Evolutionary conservation across 1,284 basidiomycete genomes (phyloP), one percentile per base, ranked within the genome.

Genomic region (Sporisorium exsertum): DNA sequence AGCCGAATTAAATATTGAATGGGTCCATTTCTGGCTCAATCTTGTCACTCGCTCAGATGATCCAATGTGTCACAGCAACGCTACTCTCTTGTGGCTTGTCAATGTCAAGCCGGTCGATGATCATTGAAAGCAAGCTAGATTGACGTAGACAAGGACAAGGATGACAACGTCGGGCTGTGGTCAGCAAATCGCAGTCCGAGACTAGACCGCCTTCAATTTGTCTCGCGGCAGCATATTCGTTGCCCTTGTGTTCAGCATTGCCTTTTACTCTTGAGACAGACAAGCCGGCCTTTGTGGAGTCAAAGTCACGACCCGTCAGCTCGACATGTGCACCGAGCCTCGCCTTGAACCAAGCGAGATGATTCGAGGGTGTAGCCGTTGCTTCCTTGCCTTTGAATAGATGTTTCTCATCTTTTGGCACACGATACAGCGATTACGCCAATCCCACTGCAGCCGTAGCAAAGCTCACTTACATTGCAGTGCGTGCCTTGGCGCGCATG

Each of bases 211-310:
- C 29, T 27, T 33, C 20, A 20, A 43, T 2, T 9, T 15, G 24
- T 7, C 29, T 12, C 22, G 42, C 43, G 24, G 42, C 18, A 22
- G 43, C 47, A n/a, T 1, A 40, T 5, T 16, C 37, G 9, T n/a
- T 29, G 40, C 20, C 18, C 32, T 33, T 15, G 9, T 40, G 53
- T 52, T 76, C 72, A 76, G 69, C 59, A 76, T 76, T 76, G 73
- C 73, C 73, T 76, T 76, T 72, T 76, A 76, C 68, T 67, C 68
- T 35, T 32, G 49, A 46, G 56, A 58, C 29, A 46, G 32, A 46
- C 9, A 24, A 5, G 50, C 20, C 18, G n/a, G 18, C 16, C 37
- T 16, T 13, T 22, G 20, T 10, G 37, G 4, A n/a, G 26, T 3
- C 12, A 29, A 42, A 27, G 24, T 24, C 32, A 24, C 20, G 15